Conservation (phyloP, 257 asterid genomes). For the Fraxinus americana region DNA sequence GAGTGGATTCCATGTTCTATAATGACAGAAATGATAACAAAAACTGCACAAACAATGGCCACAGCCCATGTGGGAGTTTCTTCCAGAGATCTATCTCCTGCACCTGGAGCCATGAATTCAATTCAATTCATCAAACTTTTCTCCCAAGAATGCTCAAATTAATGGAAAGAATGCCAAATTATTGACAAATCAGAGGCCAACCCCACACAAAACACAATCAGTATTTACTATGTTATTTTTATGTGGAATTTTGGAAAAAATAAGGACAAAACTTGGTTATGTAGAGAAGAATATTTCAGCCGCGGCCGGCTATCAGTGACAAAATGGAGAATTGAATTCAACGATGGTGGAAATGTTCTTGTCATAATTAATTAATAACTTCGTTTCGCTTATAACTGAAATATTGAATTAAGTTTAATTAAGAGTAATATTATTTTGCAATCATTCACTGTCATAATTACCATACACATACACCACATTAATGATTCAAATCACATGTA, state of each 20-base stretch:
- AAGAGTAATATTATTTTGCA: too few relatives aligned
- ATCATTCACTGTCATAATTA: too few relatives aligned
- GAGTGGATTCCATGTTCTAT: constrained; percentile 72
- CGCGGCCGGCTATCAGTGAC: not conserved
- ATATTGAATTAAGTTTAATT: not conserved
- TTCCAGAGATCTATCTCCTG: constrained; percentile 57
- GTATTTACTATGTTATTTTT: not conserved
- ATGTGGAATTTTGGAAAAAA: not conserved
- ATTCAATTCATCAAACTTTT: not conserved
- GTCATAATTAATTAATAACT: not conserved
- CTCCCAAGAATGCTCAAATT: not conserved
- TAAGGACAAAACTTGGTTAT: not conserved
- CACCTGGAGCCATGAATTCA: constrained; percentile 34
- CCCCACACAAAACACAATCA: not conserved
- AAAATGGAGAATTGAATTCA: not conserved
- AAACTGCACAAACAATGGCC: constrained; percentile 65
- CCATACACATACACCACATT: too few relatives aligned
- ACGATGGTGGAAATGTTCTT: not conserved
- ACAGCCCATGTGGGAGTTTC: constrained; percentile 89
- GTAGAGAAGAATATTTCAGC: not conserved
- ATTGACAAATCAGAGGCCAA: not conserved
- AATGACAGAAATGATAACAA: constrained; percentile 53
- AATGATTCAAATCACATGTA: too few relatives aligned
- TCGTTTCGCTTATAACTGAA: not conserved
- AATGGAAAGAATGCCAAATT: not conserved